These are phyloP conservation scores for Elaeagnus macrophylla DNA, from an alignment of 306 rosid genomes.

Conservation along the genomic window DNA sequence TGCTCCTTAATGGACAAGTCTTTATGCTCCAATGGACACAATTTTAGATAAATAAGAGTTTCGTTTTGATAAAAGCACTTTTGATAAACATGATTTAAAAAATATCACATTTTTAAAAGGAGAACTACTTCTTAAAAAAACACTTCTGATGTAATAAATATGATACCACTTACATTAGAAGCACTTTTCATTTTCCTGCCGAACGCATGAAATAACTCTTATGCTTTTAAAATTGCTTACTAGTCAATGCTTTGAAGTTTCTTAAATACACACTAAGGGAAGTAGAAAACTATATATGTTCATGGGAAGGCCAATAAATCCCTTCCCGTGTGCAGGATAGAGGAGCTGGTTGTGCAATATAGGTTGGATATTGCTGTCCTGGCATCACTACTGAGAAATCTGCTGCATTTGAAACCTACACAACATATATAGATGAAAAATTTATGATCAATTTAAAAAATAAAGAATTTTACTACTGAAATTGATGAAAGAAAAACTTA, in stretches of 20 bases:
- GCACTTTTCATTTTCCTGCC: too few relatives aligned
- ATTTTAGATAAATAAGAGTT: too few relatives aligned
- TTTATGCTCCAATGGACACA: too few relatives aligned
- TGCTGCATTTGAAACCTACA: conserved; percentile 46
- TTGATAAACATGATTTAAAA: too few relatives aligned
- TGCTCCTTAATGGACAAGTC: too few relatives aligned
- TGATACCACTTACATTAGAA: too few relatives aligned
- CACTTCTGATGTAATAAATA: too few relatives aligned
- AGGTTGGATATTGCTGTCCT: conserved; percentile 74
- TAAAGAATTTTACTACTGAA: background rate
- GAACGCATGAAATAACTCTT: too few relatives aligned
- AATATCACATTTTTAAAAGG: too few relatives aligned
- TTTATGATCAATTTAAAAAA: background rate
- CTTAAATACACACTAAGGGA: conserved; percentile 26
- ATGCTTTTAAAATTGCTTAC: too few relatives aligned
- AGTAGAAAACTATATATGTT: conserved; percentile 30
- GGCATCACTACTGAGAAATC: conserved; percentile 90
- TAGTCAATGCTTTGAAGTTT: background rate
- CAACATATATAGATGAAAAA: background rate
- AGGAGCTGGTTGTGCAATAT: conserved; percentile 83
- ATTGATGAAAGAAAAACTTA: conserved; percentile 24
- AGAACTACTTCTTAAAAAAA: too few relatives aligned
- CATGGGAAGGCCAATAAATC: conserved; percentile 69
- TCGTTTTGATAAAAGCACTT: too few relatives aligned
- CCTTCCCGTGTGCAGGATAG: conserved; percentile 71